Evolutionary conservation across 2,329 filamentous ascomycete species (phyloP).

Genomic region (Fusarium setosum): DNA sequence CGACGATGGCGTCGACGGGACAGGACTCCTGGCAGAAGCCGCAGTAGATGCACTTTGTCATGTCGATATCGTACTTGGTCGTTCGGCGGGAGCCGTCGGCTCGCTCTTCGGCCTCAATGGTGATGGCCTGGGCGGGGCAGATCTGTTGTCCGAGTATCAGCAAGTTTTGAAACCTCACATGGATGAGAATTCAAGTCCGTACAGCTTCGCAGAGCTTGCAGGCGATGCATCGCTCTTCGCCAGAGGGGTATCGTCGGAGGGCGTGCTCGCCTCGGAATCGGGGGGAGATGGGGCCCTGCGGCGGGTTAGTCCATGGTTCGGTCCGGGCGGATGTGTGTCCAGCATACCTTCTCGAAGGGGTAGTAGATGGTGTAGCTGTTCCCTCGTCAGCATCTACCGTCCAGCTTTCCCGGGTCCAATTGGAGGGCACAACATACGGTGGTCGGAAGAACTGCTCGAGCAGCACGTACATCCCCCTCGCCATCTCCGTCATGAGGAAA

Average conservation of each 20-base stretch:
- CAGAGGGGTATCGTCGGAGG: constrained; percentile 93
- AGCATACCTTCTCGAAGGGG: constrained; percentile 88
- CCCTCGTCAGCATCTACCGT: constrained; percentile 23
- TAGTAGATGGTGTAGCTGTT: constrained; percentile 96
- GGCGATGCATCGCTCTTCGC: constrained; percentile 98
- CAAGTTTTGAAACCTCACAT: background rate
- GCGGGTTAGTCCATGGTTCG: constrained; percentile 33
- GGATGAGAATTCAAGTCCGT: constrained; percentile 39
- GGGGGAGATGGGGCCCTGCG: constrained; percentile 91
- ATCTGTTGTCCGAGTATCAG: constrained; percentile 61
- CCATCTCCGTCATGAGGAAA: constrained; percentile 96
- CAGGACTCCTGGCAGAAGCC: constrained; percentile 99
- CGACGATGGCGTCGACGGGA: constrained; percentile 90
- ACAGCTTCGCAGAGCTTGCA: constrained; percentile 99
- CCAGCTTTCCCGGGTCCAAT: background rate
- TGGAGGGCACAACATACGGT: constrained; percentile 74
- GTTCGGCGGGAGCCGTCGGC: constrained; percentile 95
- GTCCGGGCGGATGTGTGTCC: background rate
- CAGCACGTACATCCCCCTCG: constrained; percentile 97
- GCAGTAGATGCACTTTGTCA: constrained; percentile 99
- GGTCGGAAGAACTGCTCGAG: constrained; percentile 98
- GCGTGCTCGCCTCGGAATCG: constrained; percentile 99
- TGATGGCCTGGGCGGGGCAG: constrained; percentile 98
- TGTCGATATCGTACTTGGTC: constrained; percentile 98
- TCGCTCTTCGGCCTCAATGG: constrained; percentile 98